Conservation (phyloP, 257 asterid genomes). For the Plantago ovata region DNA sequence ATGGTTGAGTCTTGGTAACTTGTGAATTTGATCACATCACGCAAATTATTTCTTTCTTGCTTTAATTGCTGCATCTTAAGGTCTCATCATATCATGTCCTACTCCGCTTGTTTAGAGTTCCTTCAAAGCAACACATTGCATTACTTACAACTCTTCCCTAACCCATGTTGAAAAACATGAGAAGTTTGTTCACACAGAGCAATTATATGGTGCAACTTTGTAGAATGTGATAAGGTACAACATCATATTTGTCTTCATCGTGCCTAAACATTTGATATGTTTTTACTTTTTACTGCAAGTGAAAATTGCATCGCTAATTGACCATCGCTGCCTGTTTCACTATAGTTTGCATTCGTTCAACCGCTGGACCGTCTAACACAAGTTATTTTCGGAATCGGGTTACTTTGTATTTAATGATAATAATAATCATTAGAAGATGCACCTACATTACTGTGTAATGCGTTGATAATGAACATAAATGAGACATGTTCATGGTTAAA, state of each 20-base stretch:
- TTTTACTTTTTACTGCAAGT: neutral
- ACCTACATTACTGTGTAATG: too few species aligned
- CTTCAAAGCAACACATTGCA: conserved; percentile 10
- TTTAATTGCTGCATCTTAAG: conserved; percentile 7
- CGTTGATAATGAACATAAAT: too few species aligned
- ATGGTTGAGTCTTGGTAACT: neutral
- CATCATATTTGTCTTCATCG: neutral
- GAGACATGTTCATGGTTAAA: neutral
- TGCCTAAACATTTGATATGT: neutral
- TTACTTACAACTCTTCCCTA: neutral
- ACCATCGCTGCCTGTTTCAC: too few species aligned
- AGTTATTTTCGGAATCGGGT: too few species aligned
- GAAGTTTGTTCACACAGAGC: neutral
- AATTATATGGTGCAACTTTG: neutral
- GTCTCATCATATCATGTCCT: neutral
- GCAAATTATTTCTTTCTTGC: neutral
- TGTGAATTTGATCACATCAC: neutral
- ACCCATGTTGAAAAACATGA: neutral
- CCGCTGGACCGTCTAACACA: too few species aligned
- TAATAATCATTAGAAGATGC: too few species aligned
- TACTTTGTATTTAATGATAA: too few species aligned
- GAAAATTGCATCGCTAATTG: neutral
- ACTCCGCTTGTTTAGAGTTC: neutral
- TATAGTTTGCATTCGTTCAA: too few species aligned
- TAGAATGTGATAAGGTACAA: neutral